Evolutionary conservation across 345 rosid species (phyloP), one percentile per base, ranked within the genome.

Genomic region (Brassica carinata): DNA sequence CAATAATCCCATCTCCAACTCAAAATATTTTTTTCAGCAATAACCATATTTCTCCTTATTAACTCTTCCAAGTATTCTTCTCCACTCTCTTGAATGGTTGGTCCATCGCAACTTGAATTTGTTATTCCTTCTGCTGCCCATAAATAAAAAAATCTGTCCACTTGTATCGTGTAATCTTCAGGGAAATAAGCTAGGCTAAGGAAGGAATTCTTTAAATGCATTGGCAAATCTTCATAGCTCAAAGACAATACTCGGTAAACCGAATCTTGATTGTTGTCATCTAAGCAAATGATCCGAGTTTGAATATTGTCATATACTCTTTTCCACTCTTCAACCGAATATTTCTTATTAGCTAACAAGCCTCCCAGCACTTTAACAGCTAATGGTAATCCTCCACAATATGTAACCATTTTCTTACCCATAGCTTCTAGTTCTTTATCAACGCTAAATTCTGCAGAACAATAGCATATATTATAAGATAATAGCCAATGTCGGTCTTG

Each of bases 71-170:
- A 3, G 74, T 75, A 80, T 14, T 4, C 3, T 29, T 78, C 75
- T 3, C 72, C 88, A 5, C 7, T 79, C 30, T 87, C 77, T 55
- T 19, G 86, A 1, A 64, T 69, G 15, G n/a, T 64, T 58, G 48
- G 48, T 40, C 82, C 62, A 64, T 79, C 61, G 3, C 29, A 29
- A 40, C 48, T 40, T 40, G 48, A 40, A 5, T 14, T 45, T 45
- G 13, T 45, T 13, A 86, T 40, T 30, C 87, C 90, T 72, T 85
- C 86, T 4, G 87, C 86, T 40, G 68, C 74, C 90, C 86, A 89
- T 23, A 67, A 70, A 15, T 45, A 71, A 36, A 82, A 62, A 62
- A 89, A 31, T 36, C 7, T 83, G 8, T 75, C 13, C 0, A 57
- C 55, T 0, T 67, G 10, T 72, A 88, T 89, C 3, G 74, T 67